Percentiles rank a stretch among this genome's conserved stretches.
phyloP scores from a whole-genome alignment of 2,329 filamentous ascomycete genomes.

The Stagonosporopsis rhizophila region DNA sequence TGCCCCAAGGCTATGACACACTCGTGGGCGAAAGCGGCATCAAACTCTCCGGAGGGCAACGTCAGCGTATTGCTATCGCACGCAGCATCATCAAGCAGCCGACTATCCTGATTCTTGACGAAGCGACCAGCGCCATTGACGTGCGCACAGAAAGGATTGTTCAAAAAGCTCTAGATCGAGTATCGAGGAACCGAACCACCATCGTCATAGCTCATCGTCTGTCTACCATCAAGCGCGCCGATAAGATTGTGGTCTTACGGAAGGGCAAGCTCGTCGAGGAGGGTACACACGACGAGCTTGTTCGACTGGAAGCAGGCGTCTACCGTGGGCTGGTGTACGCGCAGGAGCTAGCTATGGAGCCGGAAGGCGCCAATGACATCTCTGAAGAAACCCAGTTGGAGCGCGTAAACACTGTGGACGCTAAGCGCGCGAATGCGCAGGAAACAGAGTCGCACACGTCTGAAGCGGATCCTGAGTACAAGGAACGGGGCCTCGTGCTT shows the following conservation, averaged over 20 bases:
- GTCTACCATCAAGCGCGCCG: constrained; percentile 77
- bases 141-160: constrained; percentile 62
- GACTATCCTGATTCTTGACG: constrained; percentile 73
- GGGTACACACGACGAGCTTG: constrained; percentile 76
- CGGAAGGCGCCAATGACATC: constrained; percentile 18
- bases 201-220: constrained; percentile 81
- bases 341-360: constrained; percentile 43
- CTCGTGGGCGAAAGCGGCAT: constrained; percentile 78
- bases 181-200: constrained; percentile 70
- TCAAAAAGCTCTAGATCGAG: constrained; percentile 64
- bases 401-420: constrained; percentile 18
- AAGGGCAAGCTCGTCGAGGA: constrained; percentile 75
- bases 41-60: constrained; percentile 82
- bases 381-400: constrained; percentile 15
- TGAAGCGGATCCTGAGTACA: constrained; percentile 37
- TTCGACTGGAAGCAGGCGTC: constrained; percentile 65
- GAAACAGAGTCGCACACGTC: constrained; percentile 23
- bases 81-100: constrained; percentile 73
- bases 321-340: constrained; percentile 71
- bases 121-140: constrained; percentile 74
- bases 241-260: constrained; percentile 78
- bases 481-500: constrained; percentile 36
- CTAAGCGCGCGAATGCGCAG: constrained; percentile 24
- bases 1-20: constrained; percentile 71
- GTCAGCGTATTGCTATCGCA: constrained; percentile 81